Base-by-base conservation (phyloP, 2,329 filamentous ascomycete genomes). In the Stachybotrys chlorohalonatus region DNA sequence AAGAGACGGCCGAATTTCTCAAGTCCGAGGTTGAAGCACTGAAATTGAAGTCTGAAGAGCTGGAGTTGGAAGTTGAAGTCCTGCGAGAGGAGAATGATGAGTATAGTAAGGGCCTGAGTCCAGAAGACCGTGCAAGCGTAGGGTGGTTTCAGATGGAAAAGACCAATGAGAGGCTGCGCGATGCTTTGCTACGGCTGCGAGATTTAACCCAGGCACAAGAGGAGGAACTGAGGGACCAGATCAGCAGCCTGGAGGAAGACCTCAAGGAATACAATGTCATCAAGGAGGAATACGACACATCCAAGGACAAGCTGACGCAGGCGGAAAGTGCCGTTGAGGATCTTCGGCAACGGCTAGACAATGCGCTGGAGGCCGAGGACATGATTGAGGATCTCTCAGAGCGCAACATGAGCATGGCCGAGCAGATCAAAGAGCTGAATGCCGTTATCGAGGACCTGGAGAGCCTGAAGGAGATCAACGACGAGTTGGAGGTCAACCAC, bases 381-480 rank as follows among this genome's bases (percentile, higher is more conserved):
- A 93, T 96, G 82, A 91, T 97, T 57, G 92, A 96, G 69, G 88
- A 95, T 59, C 79, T 99, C 46, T 90, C 89, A 0, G 89, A 94
- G 58, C 87, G 90, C 64, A 96, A 95, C 65, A 86, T 94, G 75
- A 81, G 80, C 59, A 85, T 95, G 66, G 84, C 86, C 42, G 89
- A 95, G 68, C 83, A 90, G 66, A 85, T 96, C 48, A 87, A 90
- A 58, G 87, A 96, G 66, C 80, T 96, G 52, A 87, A 87, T 64
- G 84, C 84, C 16, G 84, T 87, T 7, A 87, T 97, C 57, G 87
- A 92, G 58, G 93, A 97, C 60, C 79, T 97, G 11, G 90, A 96
- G 68, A 90, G 83, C 57, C 74, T 97, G 53, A 92, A 91, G 67
- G 93, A 99, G 66, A 84, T 97, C 62, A 95, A 90, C 62, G 92